phyloP scores from a whole-genome alignment of 352 stramenopile genomes.

The Globisporangium orthogonon region DNA sequence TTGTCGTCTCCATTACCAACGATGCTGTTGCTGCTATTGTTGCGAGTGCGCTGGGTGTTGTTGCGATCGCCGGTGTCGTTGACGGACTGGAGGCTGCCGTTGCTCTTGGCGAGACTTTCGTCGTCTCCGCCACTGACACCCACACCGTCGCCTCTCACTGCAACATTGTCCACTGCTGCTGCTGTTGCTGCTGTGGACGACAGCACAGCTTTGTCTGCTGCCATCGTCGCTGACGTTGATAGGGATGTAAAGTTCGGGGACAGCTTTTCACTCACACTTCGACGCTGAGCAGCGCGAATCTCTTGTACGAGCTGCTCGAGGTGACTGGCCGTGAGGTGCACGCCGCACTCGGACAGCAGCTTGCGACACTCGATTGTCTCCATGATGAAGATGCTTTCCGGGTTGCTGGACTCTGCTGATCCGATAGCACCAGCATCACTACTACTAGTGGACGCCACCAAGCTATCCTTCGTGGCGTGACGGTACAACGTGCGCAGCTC shows the following conservation, averaged over 20 bases:
- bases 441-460: no score
- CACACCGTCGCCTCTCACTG: not conserved
- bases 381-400: constrained; percentile 28
- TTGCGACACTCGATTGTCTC: constrained; percentile 46
- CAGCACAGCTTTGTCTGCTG: no score
- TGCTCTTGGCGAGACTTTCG: no score
- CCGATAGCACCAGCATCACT: not conserved
- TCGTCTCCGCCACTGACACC: not conserved
- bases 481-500: constrained; percentile 56
- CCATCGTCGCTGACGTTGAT: no score
- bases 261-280: constrained; percentile 12
- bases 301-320: constrained; percentile 30
- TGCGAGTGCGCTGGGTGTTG: not conserved
- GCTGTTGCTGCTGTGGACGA: not conserved
- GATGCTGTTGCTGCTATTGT: not conserved
- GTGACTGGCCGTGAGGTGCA: constrained; percentile 31
- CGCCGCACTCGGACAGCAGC: constrained; percentile 34
- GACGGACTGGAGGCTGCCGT: no score
- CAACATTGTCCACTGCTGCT: not conserved
- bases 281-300: constrained; percentile 31
- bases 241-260: constrained; percentile 2
- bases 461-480: constrained; percentile 29
- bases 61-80: no score
- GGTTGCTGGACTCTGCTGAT: constrained; percentile 5
- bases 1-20: not conserved